phyloP scores from a whole-genome alignment of 164 flowering plant genomes.

The Warburgia ugandensis region DNA sequence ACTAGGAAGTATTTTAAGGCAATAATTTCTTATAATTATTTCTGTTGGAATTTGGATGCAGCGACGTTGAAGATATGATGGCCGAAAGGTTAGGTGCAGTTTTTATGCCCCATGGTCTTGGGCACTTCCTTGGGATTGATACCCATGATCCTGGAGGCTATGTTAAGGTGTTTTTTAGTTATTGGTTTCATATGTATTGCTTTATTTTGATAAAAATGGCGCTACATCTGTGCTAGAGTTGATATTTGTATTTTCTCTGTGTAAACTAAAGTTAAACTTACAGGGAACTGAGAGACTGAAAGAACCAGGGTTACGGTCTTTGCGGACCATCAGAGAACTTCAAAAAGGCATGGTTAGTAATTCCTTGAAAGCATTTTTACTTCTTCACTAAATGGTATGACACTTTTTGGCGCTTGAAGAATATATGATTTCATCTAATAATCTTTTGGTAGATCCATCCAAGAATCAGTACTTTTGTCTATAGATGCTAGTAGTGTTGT shows the following conservation, averaged over 20 bases:
- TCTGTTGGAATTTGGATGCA: slow-evolving; percentile 16
- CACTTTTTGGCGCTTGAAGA: no score
- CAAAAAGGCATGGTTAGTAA: slow-evolving; percentile 80
- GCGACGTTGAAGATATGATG: slow-evolving; percentile 85
- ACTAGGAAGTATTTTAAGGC: background rate
- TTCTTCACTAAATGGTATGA: no score
- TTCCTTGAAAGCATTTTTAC: background rate
- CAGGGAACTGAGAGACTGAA: slow-evolving; percentile 75
- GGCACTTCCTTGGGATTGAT: slow-evolving; percentile 87
- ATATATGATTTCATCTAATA: no score
- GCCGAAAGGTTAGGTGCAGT: slow-evolving; percentile 72
- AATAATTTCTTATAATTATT: background rate
- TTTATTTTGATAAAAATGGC: background rate
- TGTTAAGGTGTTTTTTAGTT: slow-evolving; percentile 36
- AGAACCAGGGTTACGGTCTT: slow-evolving; percentile 72
- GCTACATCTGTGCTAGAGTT: no score
- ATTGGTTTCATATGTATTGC: slow-evolving; percentile 1
- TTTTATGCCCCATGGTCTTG: slow-evolving; percentile 96
- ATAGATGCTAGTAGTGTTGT: no score
- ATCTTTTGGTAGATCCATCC: no score
- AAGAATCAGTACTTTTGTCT: no score
- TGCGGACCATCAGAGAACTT: slow-evolving; percentile 69
- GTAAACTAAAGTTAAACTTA: background rate
- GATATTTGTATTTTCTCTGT: slow-evolving; percentile 5
- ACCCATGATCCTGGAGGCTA: slow-evolving; percentile 99